Percentiles rank a stretch among this genome's conserved stretches.
Evolutionary conservation across 2,329 filamentous ascomycete species (phyloP).

Genomic region (Diaporthe sp.): DNA sequence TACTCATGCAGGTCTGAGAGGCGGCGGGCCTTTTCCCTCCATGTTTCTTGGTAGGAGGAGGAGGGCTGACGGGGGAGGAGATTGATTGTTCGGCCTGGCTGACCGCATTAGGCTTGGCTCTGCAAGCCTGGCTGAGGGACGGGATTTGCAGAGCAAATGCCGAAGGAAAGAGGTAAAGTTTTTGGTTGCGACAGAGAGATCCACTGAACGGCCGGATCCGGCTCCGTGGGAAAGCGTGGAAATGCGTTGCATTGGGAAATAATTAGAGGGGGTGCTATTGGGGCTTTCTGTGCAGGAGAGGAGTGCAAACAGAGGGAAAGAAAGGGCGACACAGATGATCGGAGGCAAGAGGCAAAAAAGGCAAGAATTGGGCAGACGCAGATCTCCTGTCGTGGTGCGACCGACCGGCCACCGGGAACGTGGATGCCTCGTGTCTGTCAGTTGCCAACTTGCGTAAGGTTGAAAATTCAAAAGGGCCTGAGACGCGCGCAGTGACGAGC

Average conservation of each 20-base stretch:
- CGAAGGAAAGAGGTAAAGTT: background rate
- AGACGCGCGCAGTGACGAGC: slow-evolving; percentile 1
- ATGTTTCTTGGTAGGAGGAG: background rate
- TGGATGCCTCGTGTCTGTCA: slow-evolving; percentile 31
- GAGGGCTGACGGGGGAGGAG: slow-evolving; percentile 9
- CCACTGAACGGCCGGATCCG: slow-evolving; percentile 15
- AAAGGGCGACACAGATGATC: background rate
- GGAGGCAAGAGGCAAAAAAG: background rate
- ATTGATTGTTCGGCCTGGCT: slow-evolving; percentile 11
- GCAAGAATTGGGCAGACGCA: background rate
- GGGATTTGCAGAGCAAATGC: slow-evolving; percentile 28
- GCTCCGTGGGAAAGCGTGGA: slow-evolving; percentile 7
- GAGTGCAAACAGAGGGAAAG: background rate
- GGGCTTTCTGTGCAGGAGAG: background rate
- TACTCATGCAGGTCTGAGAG: slow-evolving; percentile 5
- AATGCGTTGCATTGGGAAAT: background rate
- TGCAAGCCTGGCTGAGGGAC: slow-evolving; percentile 8
- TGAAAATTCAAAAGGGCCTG: background rate
- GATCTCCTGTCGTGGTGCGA: background rate
- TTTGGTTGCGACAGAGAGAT: slow-evolving; percentile 1
- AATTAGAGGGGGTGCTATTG: background rate
- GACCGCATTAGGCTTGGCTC: slow-evolving; percentile 20
- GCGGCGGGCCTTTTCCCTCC: background rate
- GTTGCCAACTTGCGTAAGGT: slow-evolving; percentile 29
- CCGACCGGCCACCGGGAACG: slow-evolving; percentile 2